Conservation (phyloP, 1,284 basidiomycete genomes). For the Rhodotorula sp. region DNA sequence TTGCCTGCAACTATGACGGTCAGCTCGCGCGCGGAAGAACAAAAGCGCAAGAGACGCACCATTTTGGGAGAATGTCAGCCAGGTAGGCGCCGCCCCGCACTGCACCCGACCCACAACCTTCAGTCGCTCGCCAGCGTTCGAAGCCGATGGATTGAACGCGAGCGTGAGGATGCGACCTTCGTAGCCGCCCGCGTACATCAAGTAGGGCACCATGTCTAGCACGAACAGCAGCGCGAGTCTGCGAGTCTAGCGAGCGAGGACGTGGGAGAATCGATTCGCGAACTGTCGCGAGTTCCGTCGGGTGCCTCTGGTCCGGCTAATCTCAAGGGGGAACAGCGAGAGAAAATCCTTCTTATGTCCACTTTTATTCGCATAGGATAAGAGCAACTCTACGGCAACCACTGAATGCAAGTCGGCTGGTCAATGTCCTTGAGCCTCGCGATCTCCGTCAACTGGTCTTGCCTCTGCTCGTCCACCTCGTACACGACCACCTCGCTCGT, state of each 20-base stretch:
- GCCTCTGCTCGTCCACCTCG: conserved; percentile 5
- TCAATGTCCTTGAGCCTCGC: conserved; percentile 20
- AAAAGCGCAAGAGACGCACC: neutral
- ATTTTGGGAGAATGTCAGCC: conserved; percentile 21
- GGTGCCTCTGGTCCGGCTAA: neutral
- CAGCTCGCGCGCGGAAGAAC: neutral
- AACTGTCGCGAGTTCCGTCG: too few relatives aligned
- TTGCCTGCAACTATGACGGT: neutral
- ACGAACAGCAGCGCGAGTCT: neutral
- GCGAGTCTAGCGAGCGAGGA: neutral
- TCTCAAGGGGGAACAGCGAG: neutral
- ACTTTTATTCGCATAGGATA: neutral
- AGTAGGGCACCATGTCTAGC: neutral
- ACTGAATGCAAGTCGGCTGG: conserved; percentile 26
- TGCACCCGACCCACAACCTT: neutral
- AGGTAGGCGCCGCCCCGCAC: conserved; percentile 32
- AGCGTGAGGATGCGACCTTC: conserved; percentile 20
- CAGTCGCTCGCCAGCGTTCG: neutral
- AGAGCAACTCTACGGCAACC: conserved; percentile 1
- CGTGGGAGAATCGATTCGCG: neutral
- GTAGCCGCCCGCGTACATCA: conserved; percentile 31
- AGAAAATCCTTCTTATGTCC: neutral
- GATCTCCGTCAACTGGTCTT: conserved; percentile 16
- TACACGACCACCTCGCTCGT: conserved; percentile 32
- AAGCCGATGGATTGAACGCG: conserved; percentile 10